Evolutionary conservation across 371 early-diverging fungal genomes (phyloP).

Genomic region (Mucor saturninus): DNA sequence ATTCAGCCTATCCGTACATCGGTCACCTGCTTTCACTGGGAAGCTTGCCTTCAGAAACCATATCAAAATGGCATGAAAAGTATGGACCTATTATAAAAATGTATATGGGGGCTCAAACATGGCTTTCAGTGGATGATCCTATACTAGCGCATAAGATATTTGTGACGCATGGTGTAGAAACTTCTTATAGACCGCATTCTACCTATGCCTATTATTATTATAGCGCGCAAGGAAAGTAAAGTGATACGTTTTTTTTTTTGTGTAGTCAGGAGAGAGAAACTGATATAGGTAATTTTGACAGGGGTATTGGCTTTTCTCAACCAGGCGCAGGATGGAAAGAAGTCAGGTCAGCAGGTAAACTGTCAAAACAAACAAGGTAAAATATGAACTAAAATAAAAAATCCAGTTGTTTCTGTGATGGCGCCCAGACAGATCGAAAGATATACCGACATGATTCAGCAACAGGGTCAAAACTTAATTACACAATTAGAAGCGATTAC

Average conservation of each 20-base stretch:
- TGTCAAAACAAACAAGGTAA: no score
- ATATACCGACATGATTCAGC: not conserved
- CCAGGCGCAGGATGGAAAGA: not conserved
- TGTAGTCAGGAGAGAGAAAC: not conserved
- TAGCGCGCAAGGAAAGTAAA: conserved; percentile 8
- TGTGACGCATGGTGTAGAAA: conserved; percentile 12
- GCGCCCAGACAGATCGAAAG: conserved; percentile 16
- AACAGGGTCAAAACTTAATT: conserved; percentile 6
- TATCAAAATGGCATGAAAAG: conserved; percentile 23
- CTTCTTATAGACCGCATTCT: conserved; percentile 15
- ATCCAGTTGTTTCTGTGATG: not conserved
- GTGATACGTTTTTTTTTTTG: not conserved
- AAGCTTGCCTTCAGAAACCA: not conserved
- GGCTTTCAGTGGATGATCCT: conserved; percentile 22
- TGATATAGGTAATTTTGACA: not conserved
- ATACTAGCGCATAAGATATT: conserved; percentile 22
- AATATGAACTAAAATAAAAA: not conserved
- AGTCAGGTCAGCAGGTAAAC: not conserved
- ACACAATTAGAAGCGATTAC: not conserved
- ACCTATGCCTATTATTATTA: conserved; percentile 6
- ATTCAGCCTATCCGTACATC: conserved; percentile 9
- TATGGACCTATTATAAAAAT: conserved; percentile 19
- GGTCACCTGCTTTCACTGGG: conserved; percentile 22
- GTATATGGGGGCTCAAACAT: conserved; percentile 19
- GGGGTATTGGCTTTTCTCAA: conserved; percentile 8